A percentile compares a stretch with the other conserved stretches of the same genome.
Conservation (phyloP, 2,329 filamentous ascomycete species). For the Fusarium pseudocircinatum region DNA sequence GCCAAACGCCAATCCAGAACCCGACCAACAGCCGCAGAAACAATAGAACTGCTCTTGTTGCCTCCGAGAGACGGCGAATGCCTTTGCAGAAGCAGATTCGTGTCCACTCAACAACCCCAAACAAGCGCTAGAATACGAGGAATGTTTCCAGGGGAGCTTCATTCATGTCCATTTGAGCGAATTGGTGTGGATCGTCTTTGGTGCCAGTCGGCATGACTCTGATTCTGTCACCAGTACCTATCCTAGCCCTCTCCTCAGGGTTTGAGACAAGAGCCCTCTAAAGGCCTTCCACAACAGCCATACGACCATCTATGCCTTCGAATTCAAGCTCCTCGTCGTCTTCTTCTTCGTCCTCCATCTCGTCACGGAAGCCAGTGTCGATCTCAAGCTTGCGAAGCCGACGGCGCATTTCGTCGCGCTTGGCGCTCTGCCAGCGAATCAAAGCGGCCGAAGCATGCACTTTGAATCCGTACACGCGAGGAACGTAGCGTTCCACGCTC, state of each 20-base stretch:
- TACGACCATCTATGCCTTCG: conserved; percentile 49
- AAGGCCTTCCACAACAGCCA: conserved; percentile 43
- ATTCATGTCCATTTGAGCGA: conserved; percentile 5
- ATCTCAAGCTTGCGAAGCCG: conserved; percentile 76
- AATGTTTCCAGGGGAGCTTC: background rate
- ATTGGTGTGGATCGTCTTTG: background rate
- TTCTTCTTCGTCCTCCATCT: conserved; percentile 71
- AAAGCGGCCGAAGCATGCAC: conserved; percentile 90
- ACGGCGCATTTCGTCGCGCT: conserved; percentile 83
- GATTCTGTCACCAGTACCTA: background rate
- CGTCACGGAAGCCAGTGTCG: conserved; percentile 82
- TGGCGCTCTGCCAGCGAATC: conserved; percentile 87
- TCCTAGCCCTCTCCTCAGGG: conserved; percentile 1
- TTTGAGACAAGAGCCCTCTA: conserved; percentile 8
- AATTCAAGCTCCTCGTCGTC: conserved; percentile 60
- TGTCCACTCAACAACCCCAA: background rate
- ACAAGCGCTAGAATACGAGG: background rate
- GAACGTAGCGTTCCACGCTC: conserved; percentile 85
- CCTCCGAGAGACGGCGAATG: background rate
- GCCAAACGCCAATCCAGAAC: conserved; percentile 41
- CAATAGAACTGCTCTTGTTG: conserved; percentile 9
- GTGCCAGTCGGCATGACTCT: background rate
- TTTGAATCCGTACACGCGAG: conserved; percentile 93
- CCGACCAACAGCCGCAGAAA: conserved; percentile 26
- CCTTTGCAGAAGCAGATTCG: background rate